Base-by-base conservation (phyloP, 495 filamentous ascomycete species). In the Letharia columbiana region DNA sequence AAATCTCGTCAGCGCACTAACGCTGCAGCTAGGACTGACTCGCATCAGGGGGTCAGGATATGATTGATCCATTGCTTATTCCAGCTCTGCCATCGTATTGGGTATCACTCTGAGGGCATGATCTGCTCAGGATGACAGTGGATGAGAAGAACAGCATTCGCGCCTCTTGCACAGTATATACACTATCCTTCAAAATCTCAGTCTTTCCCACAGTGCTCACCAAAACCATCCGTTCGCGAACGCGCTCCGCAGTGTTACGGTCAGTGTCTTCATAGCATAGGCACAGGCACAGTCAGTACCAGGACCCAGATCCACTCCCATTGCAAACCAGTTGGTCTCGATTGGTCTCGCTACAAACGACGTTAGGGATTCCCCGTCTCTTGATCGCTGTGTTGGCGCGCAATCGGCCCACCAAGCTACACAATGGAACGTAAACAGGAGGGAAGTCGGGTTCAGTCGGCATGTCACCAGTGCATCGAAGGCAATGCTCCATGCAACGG, bases 1-100 rank as follows among this genome's bases (percentile, higher is more conserved):
- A 37, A n/a, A 35, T 18, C 31, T 37, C 39, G 54, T 57, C 15
- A 37, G 33, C 54, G 54, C 54, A 57, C 54, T 57, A 57, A 57
- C 7, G 54, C 54, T 57, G 54, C 54, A 57, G 54, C 54, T 57
- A 57, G 54, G 54, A 57, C 31, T 57, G 17, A 33, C 54, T 57
- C 54, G 54, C 54, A 57, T 57, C 33, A 35, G 31, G 54, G 54
- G 54, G 31, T 15, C 54, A n/a, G 54, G 54, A 20, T 35, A 35
- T 37, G 54, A 57, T 37, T 18, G 54, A 57, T 33, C 54, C 33
- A 20, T 57, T 57, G 33, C 54, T 57, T 57, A 57, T 37, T 57
- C 5, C 54, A 57, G 54, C 5, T 57, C 33, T 37, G 54, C 31
- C 54, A 57, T 37, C 31, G 39, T 57, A 33, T 57, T 39, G 54